These are phyloP conservation scores for Arachnomyces sp. DNA, from an alignment of 2,329 filamentous ascomycete genomes.

Conservation along the genomic window DNA sequence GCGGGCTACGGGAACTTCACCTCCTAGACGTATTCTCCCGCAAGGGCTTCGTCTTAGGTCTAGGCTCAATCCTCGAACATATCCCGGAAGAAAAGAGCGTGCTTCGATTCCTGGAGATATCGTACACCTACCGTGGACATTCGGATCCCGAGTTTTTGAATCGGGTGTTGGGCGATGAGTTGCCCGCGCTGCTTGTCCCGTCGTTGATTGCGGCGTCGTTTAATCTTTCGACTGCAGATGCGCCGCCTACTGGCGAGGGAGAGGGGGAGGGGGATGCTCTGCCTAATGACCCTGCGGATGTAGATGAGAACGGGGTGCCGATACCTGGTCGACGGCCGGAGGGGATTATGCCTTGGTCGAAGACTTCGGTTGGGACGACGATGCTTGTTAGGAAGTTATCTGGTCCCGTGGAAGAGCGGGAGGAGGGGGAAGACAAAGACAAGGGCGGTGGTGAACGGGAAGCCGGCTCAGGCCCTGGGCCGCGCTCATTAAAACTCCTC, in stretches of 20 bases:
- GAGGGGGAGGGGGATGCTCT: conserved; percentile 13
- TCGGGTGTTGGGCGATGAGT: conserved; percentile 30
- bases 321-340: conserved; percentile 8
- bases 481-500: conserved; percentile 25
- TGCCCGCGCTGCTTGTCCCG: conserved; percentile 28
- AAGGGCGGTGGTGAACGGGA: conserved; percentile 24
- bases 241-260: conserved; percentile 15
- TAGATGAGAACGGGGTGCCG: conserved; percentile 9
- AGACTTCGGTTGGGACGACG: conserved; percentile 1
- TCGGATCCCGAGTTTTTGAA: conserved; percentile 35
- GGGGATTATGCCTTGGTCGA: conserved; percentile 6
- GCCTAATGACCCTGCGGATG: conserved; percentile 13
- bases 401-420: neutral
- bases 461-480: conserved; percentile 20
- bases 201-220: conserved; percentile 31
- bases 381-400: conserved; percentile 8
- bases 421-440: conserved; percentile 7
- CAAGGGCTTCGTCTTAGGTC: conserved; percentile 30
- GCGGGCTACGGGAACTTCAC: conserved; percentile 34
- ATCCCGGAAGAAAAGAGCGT: conserved; percentile 16
- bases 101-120: conserved; percentile 39
- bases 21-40: conserved; percentile 41
- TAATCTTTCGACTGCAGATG: conserved; percentile 23
- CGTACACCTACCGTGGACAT: conserved; percentile 39
- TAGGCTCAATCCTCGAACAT: conserved; percentile 18